Evolutionary conservation across 2,329 filamentous ascomycete species (phyloP).

Genomic region (Didymella keratinophila): DNA sequence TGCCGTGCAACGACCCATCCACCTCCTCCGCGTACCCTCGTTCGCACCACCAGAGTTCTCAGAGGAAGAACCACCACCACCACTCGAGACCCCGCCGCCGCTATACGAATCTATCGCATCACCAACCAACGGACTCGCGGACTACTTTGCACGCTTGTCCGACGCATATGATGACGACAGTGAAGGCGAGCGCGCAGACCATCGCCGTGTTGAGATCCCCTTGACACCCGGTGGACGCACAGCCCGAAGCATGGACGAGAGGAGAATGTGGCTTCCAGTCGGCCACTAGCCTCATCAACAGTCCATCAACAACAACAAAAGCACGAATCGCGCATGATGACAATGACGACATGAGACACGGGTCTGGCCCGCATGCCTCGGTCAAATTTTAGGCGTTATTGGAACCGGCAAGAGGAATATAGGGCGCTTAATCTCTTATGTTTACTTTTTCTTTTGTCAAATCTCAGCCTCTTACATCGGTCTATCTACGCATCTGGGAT

Average conservation of each 20-base stretch:
- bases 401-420: neutral
- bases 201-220: slow-evolving; percentile 62
- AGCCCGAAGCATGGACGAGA: slow-evolving; percentile 70
- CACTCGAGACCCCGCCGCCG: slow-evolving; percentile 80
- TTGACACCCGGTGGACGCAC: slow-evolving; percentile 69
- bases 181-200: slow-evolving; percentile 53
- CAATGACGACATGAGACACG: slow-evolving; percentile 29
- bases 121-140: slow-evolving; percentile 74
- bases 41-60: slow-evolving; percentile 90
- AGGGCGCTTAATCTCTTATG: slow-evolving; percentile 16
- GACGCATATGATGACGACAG: slow-evolving; percentile 69
- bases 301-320: neutral
- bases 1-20: slow-evolving; percentile 73
- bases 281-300: slow-evolving; percentile 35
- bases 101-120: slow-evolving; percentile 83
- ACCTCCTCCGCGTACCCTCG: slow-evolving; percentile 81
- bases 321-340: slow-evolving; percentile 6
- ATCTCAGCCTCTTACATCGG: neutral
- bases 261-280: slow-evolving; percentile 62
- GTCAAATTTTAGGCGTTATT: slow-evolving; percentile 9
- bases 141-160: slow-evolving; percentile 85
- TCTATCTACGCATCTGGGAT: slow-evolving; percentile 10
- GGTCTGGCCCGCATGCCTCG: slow-evolving; percentile 12
- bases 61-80: slow-evolving; percentile 77
- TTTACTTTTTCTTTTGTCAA: slow-evolving; percentile 20